Conservation (phyloP, 192 early-diverging fungal species). For the Rhizophagus prolifer region DNA sequence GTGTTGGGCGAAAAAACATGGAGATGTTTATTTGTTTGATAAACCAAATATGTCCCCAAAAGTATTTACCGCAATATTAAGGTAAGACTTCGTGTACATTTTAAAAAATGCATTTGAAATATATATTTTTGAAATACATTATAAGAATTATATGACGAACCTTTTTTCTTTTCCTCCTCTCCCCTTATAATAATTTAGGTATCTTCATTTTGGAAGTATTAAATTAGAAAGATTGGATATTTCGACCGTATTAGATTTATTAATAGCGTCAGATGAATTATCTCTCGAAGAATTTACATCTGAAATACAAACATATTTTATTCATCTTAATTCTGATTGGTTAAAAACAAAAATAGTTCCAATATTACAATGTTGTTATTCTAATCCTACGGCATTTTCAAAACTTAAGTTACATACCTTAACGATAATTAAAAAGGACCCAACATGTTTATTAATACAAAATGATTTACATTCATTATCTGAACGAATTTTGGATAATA, state of each 20-base stretch:
- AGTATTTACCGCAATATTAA: constrained; percentile 13
- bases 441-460: neutral
- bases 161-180: neutral
- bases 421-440: neutral
- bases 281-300: neutral
- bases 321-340: neutral
- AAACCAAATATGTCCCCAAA: constrained; percentile 22
- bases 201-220: neutral
- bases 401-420: neutral
- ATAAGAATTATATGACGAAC: too few species aligned
- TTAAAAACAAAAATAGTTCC: neutral
- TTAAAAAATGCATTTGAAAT: too few species aligned
- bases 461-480: constrained; percentile 5
- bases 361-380: neutral
- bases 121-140: too few species aligned
- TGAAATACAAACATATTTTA: constrained; percentile 9
- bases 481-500: neutral
- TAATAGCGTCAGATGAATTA: constrained; percentile 15
- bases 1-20: constrained; percentile 1
- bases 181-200: neutral
- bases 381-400: neutral
- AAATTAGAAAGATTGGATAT: constrained; percentile 17
- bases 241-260: neutral
- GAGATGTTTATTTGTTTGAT: neutral
- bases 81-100: too few species aligned